Evolutionary conservation across 306 rosid genomes (phyloP).

Genomic region (Ammopiptanthus mongolicus): DNA sequence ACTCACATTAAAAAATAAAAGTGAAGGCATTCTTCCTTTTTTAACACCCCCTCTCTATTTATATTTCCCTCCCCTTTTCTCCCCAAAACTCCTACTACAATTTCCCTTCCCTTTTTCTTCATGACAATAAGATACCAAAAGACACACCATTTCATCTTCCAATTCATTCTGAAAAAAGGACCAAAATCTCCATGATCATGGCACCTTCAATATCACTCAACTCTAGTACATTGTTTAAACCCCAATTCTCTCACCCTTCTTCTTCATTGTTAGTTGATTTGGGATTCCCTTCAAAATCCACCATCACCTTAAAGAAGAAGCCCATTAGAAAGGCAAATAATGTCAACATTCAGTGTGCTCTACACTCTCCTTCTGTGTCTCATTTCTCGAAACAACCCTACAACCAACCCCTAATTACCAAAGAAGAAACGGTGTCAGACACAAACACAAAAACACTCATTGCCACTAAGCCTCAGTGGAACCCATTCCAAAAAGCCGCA

Average conservation of each 20-base stretch:
- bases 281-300: constrained; percentile 50
- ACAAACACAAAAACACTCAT: neutral
- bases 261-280: constrained; percentile 15
- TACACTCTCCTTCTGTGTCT: constrained; percentile 57
- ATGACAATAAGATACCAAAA: neutral
- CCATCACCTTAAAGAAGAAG: constrained; percentile 36
- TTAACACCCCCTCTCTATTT: constrained; percentile 46
- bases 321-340: constrained; percentile 16
- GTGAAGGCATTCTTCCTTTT: no score
- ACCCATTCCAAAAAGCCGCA: constrained; percentile 63
- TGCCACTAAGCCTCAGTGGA: constrained; percentile 34
- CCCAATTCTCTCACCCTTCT: constrained; percentile 9
- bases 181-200: no score
- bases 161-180: no score
- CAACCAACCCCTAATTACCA: constrained; percentile 20
- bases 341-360: constrained; percentile 29
- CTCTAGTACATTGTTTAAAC: constrained; percentile 31
- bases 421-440: neutral
- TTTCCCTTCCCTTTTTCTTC: constrained; percentile 1
- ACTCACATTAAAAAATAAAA: no score
- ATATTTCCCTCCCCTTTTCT: constrained; percentile 25
- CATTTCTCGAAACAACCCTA: constrained; percentile 53
- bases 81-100: constrained; percentile 23
- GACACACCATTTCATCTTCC: neutral
- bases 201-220: constrained; percentile 37